phyloP scores from a whole-genome alignment of 495 filamentous ascomycete genomes.

The Jackrogersella minutella region DNA sequence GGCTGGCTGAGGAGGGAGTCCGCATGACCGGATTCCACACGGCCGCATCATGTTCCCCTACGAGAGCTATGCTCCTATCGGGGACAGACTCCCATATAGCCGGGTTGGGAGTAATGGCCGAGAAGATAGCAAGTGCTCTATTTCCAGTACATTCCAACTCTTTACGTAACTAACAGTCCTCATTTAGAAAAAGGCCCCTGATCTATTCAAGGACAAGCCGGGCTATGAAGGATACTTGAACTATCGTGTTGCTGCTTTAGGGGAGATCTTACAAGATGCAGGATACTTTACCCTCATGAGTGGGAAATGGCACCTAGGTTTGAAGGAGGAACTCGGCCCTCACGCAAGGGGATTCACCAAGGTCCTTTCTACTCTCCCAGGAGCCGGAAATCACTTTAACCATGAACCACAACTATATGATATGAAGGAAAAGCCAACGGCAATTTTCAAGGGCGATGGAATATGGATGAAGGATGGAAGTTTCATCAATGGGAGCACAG shows the following conservation, averaged over 20 bases:
- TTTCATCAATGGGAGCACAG: slow-evolving; percentile 39
- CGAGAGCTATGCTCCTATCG: slow-evolving; percentile 63
- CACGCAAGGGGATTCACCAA: slow-evolving; percentile 53
- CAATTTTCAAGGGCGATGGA: slow-evolving; percentile 52
- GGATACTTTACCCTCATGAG: slow-evolving; percentile 70
- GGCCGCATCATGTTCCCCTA: slow-evolving; percentile 68
- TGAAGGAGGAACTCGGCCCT: slow-evolving; percentile 49
- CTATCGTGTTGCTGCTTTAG: slow-evolving; percentile 64
- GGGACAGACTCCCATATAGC: slow-evolving; percentile 61
- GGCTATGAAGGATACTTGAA: slow-evolving; percentile 71
- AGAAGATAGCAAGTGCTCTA: slow-evolving; percentile 41
- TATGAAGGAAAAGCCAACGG: slow-evolving; percentile 49
- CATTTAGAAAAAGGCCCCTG: slow-evolving; percentile 41
- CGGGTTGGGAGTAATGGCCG: slow-evolving; percentile 53
- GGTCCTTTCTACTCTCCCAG: slow-evolving; percentile 51
- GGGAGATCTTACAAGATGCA: slow-evolving; percentile 65
- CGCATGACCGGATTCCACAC: slow-evolving; percentile 69
- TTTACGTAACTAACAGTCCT: slow-evolving; percentile 7
- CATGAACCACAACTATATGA: slow-evolving; percentile 60
- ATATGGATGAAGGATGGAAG: slow-evolving; percentile 35
- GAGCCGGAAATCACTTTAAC: slow-evolving; percentile 64
- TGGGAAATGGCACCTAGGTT: slow-evolving; percentile 67
- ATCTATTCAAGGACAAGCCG: slow-evolving; percentile 55
- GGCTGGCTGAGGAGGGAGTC: slow-evolving; percentile 61
- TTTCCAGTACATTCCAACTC: slow-evolving; percentile 4